Base-by-base conservation (phyloP, 2,329 filamentous ascomycete species). In the Cladosporium sp. region DNA sequence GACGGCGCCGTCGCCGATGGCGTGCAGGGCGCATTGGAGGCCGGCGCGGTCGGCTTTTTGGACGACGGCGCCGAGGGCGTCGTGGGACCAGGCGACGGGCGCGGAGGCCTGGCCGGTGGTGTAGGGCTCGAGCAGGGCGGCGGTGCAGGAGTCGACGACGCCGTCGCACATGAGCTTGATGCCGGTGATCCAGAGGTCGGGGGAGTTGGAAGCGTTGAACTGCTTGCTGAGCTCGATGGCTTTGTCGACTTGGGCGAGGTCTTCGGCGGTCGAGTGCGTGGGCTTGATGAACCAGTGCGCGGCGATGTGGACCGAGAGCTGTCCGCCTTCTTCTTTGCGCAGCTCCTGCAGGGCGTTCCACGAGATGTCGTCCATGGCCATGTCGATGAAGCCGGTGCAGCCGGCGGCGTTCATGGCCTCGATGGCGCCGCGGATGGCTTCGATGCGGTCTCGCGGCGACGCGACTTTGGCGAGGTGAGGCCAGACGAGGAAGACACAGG, bases 151-250 rank as follows among this genome's bases (percentile, higher is more conserved):
- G 68, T 90, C 88, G 44, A 90, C 81, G 41, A 88, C 86, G 12
- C 88, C 88, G 67, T 90, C 88, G 70, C 85, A 86, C 47, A 90
- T 88, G 26, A 90, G 75, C 72, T 90, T 90, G 74, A 90, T 83
- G 4, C 88, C 88, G 0, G 86, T 83, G 10, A 90, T 74, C 21
- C 84, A 78, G 65, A 80, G 80, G 68, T 84, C 80, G 1, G 82
- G 83, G 58, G 76, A 80, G 5, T 78, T 82, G 2, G 75, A 66
- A 14, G 72, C 74, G 71, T 82, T 84, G 75, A 80, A 84, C 65
- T 80, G 71, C n/a, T 69, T 71, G 34, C 76, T 78, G 57, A 86
- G 76, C 72, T 83, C 81, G 64, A 82, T 80, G 1, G 84, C 84
- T 12, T 81, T 78, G 65, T 85, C 81, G 7, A 87, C 83, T 73